A percentile compares a stretch with the other conserved stretches of the same genome.
phyloP scores from a whole-genome alignment of 768 basidiomycete species.

The Hirschioporus abietinus region DNA sequence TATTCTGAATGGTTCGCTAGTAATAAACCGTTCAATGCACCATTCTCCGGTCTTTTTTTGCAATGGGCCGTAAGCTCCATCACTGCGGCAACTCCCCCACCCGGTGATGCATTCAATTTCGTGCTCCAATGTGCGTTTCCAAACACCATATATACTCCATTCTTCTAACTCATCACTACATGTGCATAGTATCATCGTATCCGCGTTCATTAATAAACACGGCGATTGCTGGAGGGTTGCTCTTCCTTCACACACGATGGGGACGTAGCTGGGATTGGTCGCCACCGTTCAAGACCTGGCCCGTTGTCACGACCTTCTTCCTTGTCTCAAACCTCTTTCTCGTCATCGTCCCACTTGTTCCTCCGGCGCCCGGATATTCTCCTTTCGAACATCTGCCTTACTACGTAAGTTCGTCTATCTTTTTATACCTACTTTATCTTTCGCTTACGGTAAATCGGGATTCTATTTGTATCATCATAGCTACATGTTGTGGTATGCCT shows the following conservation, averaged over 20 bases:
- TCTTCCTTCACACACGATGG: slow-evolving; percentile 11
- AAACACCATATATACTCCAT: too few species aligned
- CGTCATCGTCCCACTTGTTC: slow-evolving; percentile 18
- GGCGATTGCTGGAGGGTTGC: slow-evolving; percentile 15
- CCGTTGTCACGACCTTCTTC: slow-evolving; percentile 16
- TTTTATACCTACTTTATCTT: background rate
- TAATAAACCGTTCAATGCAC: slow-evolving; percentile 23
- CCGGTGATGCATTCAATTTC: slow-evolving; percentile 20
- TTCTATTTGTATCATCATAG: slow-evolving; percentile 22
- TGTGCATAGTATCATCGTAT: slow-evolving; percentile 16
- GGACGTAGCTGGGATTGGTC: slow-evolving; percentile 7
- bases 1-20: slow-evolving; percentile 20
- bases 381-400: slow-evolving; percentile 14
- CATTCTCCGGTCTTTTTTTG: slow-evolving; percentile 17
- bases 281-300: slow-evolving; percentile 9
- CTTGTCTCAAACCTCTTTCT: slow-evolving; percentile 21
- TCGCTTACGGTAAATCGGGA: background rate
- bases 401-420: slow-evolving; percentile 10
- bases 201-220: slow-evolving; percentile 20
- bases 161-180: background rate
- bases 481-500: slow-evolving; percentile 46
- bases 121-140: slow-evolving; percentile 13
- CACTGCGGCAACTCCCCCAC: slow-evolving; percentile 18
- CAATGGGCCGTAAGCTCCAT: slow-evolving; percentile 18
- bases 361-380: slow-evolving; percentile 12